These are phyloP conservation scores for Berkeleyomyces rouxiae DNA, from an alignment of 2,329 filamentous ascomycete species.

Conservation along the genomic window DNA sequence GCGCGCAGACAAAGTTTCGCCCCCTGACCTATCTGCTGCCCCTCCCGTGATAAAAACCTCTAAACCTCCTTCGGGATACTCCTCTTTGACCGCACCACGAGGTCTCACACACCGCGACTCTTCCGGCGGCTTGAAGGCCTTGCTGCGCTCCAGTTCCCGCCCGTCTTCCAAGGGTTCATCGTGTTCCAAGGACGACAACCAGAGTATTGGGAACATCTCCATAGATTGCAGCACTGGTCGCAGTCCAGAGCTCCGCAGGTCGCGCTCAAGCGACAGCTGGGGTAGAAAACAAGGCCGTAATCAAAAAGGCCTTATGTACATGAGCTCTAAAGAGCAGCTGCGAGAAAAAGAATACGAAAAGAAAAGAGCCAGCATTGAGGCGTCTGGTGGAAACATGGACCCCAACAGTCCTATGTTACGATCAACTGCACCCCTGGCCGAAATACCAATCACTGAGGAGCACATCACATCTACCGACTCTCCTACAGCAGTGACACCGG, in stretches of 20 bases:
- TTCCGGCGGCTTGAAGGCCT: slow-evolving; percentile 37
- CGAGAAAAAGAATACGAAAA: slow-evolving; percentile 45
- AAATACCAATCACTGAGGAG: slow-evolving; percentile 41
- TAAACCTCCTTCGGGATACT: slow-evolving; percentile 63
- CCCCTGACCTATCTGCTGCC: slow-evolving; percentile 44
- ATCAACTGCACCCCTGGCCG: slow-evolving; percentile 23
- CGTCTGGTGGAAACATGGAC: slow-evolving; percentile 24
- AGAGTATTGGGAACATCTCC: slow-evolving; percentile 47
- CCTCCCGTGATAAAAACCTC: slow-evolving; percentile 66
- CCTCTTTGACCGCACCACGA: slow-evolving; percentile 48
- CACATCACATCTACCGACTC: slow-evolving; percentile 21
- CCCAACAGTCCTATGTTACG: slow-evolving; percentile 23
- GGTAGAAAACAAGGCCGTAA: slow-evolving; percentile 37
- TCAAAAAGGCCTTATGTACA: slow-evolving; percentile 50
- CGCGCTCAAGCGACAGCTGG: slow-evolving; percentile 46
- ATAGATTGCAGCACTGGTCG: slow-evolving; percentile 39
- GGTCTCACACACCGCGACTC: slow-evolving; percentile 35
- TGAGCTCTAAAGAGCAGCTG: slow-evolving; percentile 53
- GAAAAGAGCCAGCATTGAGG: slow-evolving; percentile 33
- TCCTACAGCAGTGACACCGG: not conserved
- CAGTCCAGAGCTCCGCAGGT: slow-evolving; percentile 32
- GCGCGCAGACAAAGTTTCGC: slow-evolving; percentile 22
- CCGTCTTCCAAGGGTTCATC: slow-evolving; percentile 43
- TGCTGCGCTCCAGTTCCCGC: slow-evolving; percentile 40
- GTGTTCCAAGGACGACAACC: slow-evolving; percentile 38